Conservation (phyloP, 495 filamentous ascomycete species). For the Aspergillus coremiiformis region DNA sequence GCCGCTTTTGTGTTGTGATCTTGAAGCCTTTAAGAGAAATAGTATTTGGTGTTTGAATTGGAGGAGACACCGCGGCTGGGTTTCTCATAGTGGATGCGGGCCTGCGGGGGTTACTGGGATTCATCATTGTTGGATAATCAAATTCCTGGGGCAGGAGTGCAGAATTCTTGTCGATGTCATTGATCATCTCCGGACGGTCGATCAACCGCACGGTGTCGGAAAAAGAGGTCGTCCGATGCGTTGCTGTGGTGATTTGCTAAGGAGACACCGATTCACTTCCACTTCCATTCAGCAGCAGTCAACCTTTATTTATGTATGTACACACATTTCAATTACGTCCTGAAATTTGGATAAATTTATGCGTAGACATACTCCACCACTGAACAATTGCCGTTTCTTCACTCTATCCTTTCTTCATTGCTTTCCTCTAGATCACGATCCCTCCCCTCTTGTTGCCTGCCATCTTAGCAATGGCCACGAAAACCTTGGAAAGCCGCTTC, state of each 20-base stretch:
- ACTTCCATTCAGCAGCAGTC: conserved; percentile 12
- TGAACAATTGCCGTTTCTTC: not conserved
- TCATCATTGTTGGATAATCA: too few species aligned
- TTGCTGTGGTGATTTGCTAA: conserved; percentile 33
- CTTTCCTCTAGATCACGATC: not conserved
- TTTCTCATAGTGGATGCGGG: conserved; percentile 1
- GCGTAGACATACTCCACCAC: not conserved
- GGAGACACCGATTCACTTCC: conserved; percentile 11
- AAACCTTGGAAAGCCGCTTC: conserved; percentile 68
- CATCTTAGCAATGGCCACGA: conserved; percentile 43
- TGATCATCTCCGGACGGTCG: not conserved
- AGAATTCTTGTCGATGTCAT: not conserved
- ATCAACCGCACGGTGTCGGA: conserved; percentile 34
- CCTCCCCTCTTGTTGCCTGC: conserved; percentile 2
- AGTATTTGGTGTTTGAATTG: conserved; percentile 25
- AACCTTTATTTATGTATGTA: conserved; percentile 4
- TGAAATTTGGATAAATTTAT: not conserved
- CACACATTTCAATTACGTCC: not conserved
- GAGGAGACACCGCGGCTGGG: conserved; percentile 22
- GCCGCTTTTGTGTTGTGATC: conserved; percentile 74
- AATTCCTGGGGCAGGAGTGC: too few species aligned
- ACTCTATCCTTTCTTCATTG: conserved; percentile 1
- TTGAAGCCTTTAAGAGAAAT: conserved; percentile 54
- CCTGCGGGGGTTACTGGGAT: conserved; percentile 4
- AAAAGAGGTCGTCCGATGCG: conserved; percentile 33